phyloP scores from a whole-genome alignment of 2,329 filamentous ascomycete species.

The Ciborinia camelliae region DNA sequence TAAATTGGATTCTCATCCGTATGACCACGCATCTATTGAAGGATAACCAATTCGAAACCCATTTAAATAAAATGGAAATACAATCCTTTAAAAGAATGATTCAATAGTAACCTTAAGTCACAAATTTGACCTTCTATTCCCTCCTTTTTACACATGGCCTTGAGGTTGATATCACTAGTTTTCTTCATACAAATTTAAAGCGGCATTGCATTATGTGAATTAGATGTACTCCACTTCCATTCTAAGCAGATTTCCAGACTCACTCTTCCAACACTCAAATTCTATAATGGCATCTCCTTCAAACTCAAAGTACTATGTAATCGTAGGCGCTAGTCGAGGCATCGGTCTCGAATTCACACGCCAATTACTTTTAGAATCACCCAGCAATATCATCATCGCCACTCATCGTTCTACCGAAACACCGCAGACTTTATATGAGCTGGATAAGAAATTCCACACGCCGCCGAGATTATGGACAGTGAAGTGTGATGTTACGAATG shows the following conservation, averaged over 20 bases:
- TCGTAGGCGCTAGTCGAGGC: slow-evolving; percentile 46
- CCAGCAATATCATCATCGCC: slow-evolving; percentile 43
- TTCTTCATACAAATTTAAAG: not conserved
- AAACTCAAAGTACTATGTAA: slow-evolving; percentile 31
- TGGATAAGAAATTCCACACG: not conserved
- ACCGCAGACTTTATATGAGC: not conserved
- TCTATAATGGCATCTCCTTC: not conserved
- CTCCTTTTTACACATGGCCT: not conserved
- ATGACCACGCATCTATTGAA: not conserved
- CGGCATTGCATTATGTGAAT: not conserved
- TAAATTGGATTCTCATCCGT: not conserved
- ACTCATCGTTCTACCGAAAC: slow-evolving; percentile 40
- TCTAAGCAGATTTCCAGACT: not conserved
- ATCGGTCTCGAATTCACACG: slow-evolving; percentile 45
- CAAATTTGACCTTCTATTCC: not conserved
- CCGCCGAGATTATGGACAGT: slow-evolving; percentile 23
- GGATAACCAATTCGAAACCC: not conserved
- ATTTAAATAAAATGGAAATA: not conserved
- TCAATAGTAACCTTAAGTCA: fast-evolving
- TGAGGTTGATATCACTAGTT: not conserved
- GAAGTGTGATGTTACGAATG: slow-evolving; percentile 51
- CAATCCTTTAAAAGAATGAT: too few species aligned
- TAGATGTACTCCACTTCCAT: not conserved
- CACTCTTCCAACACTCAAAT: not conserved
- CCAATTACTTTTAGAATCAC: slow-evolving; percentile 40